Percentiles rank a stretch among this genome's conserved stretches.
These are phyloP conservation scores for Fereydounia khargensis DNA, from an alignment of 1,284 basidiomycete species.

Conservation along the genomic window DNA sequence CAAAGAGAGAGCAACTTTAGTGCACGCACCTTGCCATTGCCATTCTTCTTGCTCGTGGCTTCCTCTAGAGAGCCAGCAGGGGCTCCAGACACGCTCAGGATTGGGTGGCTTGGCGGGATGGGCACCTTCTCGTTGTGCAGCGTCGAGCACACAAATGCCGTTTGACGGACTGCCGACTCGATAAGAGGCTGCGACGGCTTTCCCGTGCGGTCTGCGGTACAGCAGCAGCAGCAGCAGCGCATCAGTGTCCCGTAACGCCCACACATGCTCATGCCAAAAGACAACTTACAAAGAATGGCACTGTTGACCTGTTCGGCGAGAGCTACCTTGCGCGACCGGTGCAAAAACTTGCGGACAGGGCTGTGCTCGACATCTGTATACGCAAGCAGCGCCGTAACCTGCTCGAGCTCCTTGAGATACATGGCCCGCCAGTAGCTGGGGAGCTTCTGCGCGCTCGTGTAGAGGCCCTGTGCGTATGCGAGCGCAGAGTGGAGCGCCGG, in stretches of 20 bases:
- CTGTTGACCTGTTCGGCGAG: conserved; percentile 81
- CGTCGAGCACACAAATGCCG: conserved; percentile 31
- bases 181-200: conserved; percentile 46
- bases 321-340: conserved; percentile 69
- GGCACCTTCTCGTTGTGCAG: conserved; percentile 27
- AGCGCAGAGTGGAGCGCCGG: conserved; percentile 40
- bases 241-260: no score
- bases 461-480: conserved; percentile 33
- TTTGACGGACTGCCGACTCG: conserved; percentile 49
- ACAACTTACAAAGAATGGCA: conserved; percentile 65
- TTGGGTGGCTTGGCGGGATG: conserved; percentile 18
- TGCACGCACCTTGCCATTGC: conserved; percentile 10
- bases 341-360: conserved; percentile 68
- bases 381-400: conserved; percentile 72
- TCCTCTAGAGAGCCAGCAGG: conserved; percentile 5
- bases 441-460: conserved; percentile 38
- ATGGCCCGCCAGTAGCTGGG: conserved; percentile 54
- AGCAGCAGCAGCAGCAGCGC: neutral
- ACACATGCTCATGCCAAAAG: neutral
- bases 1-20: no score
- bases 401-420: conserved; percentile 69
- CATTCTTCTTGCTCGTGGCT: conserved; percentile 9
- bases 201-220: conserved; percentile 22
- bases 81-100: conserved; percentile 10
- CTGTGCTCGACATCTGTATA: conserved; percentile 73